Conservation (phyloP, 2,329 filamentous ascomycete genomes). For the Purpureocillium takamizusanense region DNA sequence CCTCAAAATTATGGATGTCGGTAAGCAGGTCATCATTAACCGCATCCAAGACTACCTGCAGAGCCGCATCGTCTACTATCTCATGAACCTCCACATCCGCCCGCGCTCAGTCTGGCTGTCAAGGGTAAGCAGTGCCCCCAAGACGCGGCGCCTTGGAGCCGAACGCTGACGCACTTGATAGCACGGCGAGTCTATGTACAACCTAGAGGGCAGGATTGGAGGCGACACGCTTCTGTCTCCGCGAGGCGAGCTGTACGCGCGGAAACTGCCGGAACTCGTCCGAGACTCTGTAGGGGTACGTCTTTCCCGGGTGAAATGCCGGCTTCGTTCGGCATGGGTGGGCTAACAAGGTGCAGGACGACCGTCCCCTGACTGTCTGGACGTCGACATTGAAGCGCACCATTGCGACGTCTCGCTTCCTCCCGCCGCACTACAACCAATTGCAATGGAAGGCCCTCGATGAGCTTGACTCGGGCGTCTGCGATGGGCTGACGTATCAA, state of each 20-base stretch:
- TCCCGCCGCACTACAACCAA: slow-evolving; percentile 78
- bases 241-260: slow-evolving; percentile 80
- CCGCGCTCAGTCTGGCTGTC: slow-evolving; percentile 95
- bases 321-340: background rate
- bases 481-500: slow-evolving; percentile 91
- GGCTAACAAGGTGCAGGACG: slow-evolving; percentile 30
- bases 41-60: slow-evolving; percentile 94
- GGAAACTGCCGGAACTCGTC: slow-evolving; percentile 75
- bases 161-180: slow-evolving; percentile 21
- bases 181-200: slow-evolving; percentile 93
- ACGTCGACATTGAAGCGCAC: slow-evolving; percentile 65
- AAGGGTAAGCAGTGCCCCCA: slow-evolving; percentile 45
- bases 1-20: slow-evolving; percentile 94
- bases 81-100: slow-evolving; percentile 97
- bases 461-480: slow-evolving; percentile 92
- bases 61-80: slow-evolving; percentile 92
- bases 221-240: slow-evolving; percentile 82
- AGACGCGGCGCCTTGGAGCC: background rate
- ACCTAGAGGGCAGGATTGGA: slow-evolving; percentile 82
- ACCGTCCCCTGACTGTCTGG: slow-evolving; percentile 53
- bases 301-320: too few relatives aligned
- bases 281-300: slow-evolving; percentile 77
- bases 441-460: slow-evolving; percentile 98
- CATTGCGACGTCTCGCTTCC: slow-evolving; percentile 80
- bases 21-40: slow-evolving; percentile 95